These are phyloP conservation scores for Boletus eberwhitei DNA, from an alignment of 768 basidiomycete species.

Conservation along the genomic window DNA sequence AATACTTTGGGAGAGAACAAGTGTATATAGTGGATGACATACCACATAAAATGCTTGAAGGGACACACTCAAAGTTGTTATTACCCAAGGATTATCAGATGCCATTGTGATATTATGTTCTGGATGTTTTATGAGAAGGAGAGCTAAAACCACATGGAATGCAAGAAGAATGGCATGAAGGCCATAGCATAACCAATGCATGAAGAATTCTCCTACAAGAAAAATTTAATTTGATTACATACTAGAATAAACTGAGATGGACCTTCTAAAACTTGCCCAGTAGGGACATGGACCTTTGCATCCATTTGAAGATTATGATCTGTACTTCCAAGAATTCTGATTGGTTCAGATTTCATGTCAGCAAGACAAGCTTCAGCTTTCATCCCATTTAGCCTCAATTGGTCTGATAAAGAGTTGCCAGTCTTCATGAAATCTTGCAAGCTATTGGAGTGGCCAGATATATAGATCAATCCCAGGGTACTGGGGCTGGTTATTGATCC, in stretches of 20 bases:
- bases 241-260: not conserved
- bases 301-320: not conserved
- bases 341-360: not conserved
- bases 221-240: not conserved
- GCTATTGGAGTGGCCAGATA: not conserved
- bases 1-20: not conserved
- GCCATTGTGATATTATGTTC: not conserved
- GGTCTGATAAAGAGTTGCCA: not conserved
- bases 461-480: not conserved
- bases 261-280: not conserved
- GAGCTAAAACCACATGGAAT: not conserved
- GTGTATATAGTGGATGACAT: not conserved
- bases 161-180: not conserved
- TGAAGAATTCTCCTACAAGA: not conserved
- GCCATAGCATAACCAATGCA: not conserved
- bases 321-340: not conserved
- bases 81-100: not conserved
- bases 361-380: not conserved
- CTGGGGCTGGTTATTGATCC: not conserved
- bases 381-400: not conserved
- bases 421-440: not conserved
- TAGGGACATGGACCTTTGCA: no score
- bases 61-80: not conserved
- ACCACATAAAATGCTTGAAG: slow-evolving; percentile 5
- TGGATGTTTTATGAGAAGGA: not conserved